Conservation (phyloP, 345 rosid species). For the Iberis pinnata region DNA sequence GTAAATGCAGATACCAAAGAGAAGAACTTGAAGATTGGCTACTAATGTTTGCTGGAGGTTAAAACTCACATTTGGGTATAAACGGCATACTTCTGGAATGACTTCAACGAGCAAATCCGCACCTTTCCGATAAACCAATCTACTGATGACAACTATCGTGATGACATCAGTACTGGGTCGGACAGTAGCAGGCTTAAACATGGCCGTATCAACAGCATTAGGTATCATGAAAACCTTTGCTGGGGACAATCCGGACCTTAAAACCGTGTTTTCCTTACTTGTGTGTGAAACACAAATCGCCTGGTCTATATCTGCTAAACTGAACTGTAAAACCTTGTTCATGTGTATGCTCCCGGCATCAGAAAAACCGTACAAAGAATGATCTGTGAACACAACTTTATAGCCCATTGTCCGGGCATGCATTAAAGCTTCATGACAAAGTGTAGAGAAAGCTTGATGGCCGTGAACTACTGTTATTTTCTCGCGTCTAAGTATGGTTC, state of each 20-base stretch:
- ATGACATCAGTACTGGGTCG: conserved; percentile 52
- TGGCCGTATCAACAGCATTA: conserved; percentile 97
- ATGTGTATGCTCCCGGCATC: conserved; percentile 96
- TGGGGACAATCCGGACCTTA: conserved; percentile 80
- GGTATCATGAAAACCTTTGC: conserved; percentile 83
- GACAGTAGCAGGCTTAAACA: conserved; percentile 73
- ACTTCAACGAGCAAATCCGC: conserved; percentile 96
- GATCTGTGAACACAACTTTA: conserved; percentile 87
- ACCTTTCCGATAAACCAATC: conserved; percentile 92
- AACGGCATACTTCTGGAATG: conserved; percentile 76
- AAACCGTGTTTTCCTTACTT: conserved; percentile 90
- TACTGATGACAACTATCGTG: conserved; percentile 81
- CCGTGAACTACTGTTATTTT: conserved; percentile 80
- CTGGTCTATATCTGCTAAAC: conserved; percentile 89
- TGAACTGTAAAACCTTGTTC: conserved; percentile 92
- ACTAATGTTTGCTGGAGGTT: not conserved
- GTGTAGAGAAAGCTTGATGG: conserved; percentile 97
- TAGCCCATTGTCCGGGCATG: conserved; percentile 91
- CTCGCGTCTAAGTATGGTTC: conserved; percentile 76
- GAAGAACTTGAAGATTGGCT: not conserved
- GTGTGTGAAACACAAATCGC: conserved; percentile 97
- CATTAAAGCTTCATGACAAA: conserved; percentile 93
- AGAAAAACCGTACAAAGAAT: conserved; percentile 86
- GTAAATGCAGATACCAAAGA: conserved; percentile 6
- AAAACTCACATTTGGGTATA: conserved; percentile 66